These are phyloP conservation scores for Sporothrix euskadiensis DNA, from an alignment of 2,329 filamentous ascomycete genomes.

Conservation along the genomic window DNA sequence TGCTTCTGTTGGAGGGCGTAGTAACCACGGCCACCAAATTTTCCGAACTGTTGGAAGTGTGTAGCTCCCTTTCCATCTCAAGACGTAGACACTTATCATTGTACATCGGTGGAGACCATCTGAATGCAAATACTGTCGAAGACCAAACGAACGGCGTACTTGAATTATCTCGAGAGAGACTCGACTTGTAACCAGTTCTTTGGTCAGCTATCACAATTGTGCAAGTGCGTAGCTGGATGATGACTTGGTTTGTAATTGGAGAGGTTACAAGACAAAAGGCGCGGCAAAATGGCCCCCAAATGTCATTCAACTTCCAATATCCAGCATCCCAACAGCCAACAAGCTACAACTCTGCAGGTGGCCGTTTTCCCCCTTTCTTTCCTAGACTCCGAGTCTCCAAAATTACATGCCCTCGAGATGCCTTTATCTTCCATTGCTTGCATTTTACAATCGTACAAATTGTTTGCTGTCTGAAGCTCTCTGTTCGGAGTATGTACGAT, in stretches of 20 bases:
- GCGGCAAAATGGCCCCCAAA: not conserved
- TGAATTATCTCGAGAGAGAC: not conserved
- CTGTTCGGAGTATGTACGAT: too few species aligned
- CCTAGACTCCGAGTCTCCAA: too few species aligned
- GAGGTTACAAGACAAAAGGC: not conserved
- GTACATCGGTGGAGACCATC: too few species aligned
- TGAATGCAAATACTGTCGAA: too few species aligned
- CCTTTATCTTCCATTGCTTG: not conserved
- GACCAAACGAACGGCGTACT: too few species aligned
- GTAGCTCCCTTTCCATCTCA: too few species aligned
- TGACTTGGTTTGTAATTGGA: not conserved
- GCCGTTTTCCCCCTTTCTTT: not conserved
- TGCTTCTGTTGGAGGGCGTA: not conserved
- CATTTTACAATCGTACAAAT: not conserved
- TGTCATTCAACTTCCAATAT: not conserved
- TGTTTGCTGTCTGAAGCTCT: not conserved
- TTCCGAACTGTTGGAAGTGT: too few species aligned
- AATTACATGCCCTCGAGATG: not conserved
- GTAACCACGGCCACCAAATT: too few species aligned
- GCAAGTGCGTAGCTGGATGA: not conserved
- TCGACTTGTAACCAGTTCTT: too few species aligned
- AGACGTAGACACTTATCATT: too few species aligned
- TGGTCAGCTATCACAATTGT: not conserved
- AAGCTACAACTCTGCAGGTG: not conserved
- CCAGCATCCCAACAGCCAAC: not conserved